These are phyloP conservation scores for Amanita exitialis DNA, from an alignment of 768 basidiomycete genomes.

Conservation along the genomic window DNA sequence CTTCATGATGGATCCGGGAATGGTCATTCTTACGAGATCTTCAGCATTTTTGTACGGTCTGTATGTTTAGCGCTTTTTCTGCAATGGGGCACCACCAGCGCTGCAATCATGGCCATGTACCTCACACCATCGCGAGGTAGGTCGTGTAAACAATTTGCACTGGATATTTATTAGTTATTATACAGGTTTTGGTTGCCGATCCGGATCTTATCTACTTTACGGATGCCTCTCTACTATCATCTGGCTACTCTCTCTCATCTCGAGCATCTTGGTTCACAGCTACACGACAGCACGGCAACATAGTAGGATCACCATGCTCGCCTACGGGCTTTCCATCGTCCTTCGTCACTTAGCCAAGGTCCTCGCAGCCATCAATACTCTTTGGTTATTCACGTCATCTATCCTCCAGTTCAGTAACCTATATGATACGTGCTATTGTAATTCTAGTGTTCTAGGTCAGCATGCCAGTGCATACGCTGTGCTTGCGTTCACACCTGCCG, in stretches of 20 bases:
- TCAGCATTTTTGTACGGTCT: constrained; percentile 9
- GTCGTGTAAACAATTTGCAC: background rate
- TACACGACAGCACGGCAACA: constrained; percentile 5
- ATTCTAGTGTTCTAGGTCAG: no score
- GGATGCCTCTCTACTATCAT: constrained; percentile 13
- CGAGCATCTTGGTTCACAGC: constrained; percentile 16
- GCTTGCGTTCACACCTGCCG: no score
- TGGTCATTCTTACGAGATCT: background rate
- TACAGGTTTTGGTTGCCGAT: background rate
- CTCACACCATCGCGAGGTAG: constrained; percentile 15
- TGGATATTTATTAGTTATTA: background rate
- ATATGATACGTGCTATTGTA: no score
- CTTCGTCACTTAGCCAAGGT: no score
- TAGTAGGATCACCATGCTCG: no score
- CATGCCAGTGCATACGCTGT: no score
- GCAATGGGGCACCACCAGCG: constrained; percentile 18
- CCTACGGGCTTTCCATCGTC: no score
- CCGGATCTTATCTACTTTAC: constrained; percentile 11
- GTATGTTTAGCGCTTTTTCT: constrained; percentile 11
- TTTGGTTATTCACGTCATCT: no score
- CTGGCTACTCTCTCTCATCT: constrained; percentile 14
- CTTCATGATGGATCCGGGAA: background rate
- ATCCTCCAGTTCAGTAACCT: no score
- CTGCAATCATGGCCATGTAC: constrained; percentile 13
- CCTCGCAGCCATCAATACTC: no score